Evolutionary conservation across 257 asterid species (phyloP), one percentile per base, ranked within the genome.

Genomic region (Parsonsia alboflavescens): DNA sequence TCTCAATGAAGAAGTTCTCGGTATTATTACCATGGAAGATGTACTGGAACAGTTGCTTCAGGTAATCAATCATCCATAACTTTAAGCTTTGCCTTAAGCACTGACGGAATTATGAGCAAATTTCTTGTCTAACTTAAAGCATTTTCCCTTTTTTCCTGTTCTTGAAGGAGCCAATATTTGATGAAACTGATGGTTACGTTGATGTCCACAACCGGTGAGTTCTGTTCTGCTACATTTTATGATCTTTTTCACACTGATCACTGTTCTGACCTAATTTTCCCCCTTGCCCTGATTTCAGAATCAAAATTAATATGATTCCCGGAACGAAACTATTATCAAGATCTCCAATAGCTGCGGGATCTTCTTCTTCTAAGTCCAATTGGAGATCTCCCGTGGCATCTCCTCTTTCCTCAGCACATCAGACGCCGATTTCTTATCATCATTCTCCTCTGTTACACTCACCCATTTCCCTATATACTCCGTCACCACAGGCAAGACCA

Each of bases 11-110:
- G 93, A 82, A 78, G 87, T 82, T 16, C 67, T 80, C 21, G 96
- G 96, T 0, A 84, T 90, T 58, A 88, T 90, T 53, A 88, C 96
- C 39, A 90, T 88, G 96, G 96, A 88, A 78, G 96, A 88, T 72
- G 96, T 88, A 22, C 75, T 90, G 39, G 96, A 88, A 79, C 84
- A 90, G 71, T 83, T 88, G 79, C 81, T 90, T 41, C 96, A 85
- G 91, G 95, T 87, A 62, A 75, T 16, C n/a, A 49, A 52, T 58
- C 8, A 63, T 33, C 1, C 39, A 33, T 33, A 33, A 33, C 3
- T 33, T 1, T 33, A 33, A 33, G 39, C 39, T 33, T 33, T 33
- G 39, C 39, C 2, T 1, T 33, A 33, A 33, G 39, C 39, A 33
- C 3, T 33, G 39, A 33, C 1, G 39, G 39, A 33, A 33, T 33